Conservation (phyloP, 1,139 yeast species). For the Suhomyces maxii region DNA sequence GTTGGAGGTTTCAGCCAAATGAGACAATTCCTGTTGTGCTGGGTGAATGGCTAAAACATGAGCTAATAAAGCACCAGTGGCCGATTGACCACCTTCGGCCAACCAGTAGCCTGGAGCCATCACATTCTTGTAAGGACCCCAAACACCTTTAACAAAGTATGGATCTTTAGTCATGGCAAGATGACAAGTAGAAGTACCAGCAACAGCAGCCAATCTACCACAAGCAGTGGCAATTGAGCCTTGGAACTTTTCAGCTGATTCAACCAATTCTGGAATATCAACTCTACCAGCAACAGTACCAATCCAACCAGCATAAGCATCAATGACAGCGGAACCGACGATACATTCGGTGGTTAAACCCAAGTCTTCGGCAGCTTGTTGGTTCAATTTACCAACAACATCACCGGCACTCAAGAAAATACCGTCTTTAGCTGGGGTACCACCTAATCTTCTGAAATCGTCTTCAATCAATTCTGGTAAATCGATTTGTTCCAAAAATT, state of each 20-base stretch:
- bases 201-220: conserved; percentile 94
- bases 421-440: conserved; percentile 73
- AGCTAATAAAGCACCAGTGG: conserved; percentile 91
- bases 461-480: conserved; percentile 76
- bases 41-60: conserved; percentile 92
- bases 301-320: conserved; percentile 98
- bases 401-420: conserved; percentile 85
- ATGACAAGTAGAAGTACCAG: conserved; percentile 98
- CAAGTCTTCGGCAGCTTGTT: conserved; percentile 72
- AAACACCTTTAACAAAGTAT: conserved; percentile 90
- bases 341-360: conserved; percentile 79
- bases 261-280: conserved; percentile 47
- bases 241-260: conserved; percentile 31
- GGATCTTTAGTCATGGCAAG: conserved; percentile 84
- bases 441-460: conserved; percentile 80
- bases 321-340: conserved; percentile 95
- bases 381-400: conserved; percentile 68
- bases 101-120: conserved; percentile 88
- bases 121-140: conserved; percentile 98
- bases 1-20: conserved; percentile 61
- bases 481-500: conserved; percentile 66
- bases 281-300: conserved; percentile 95
- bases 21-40: conserved; percentile 70
- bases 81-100: conserved; percentile 98
- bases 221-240: conserved; percentile 56